Base-by-base conservation (phyloP, 2,329 filamentous ascomycete species). In the Talaromyces sp. region DNA sequence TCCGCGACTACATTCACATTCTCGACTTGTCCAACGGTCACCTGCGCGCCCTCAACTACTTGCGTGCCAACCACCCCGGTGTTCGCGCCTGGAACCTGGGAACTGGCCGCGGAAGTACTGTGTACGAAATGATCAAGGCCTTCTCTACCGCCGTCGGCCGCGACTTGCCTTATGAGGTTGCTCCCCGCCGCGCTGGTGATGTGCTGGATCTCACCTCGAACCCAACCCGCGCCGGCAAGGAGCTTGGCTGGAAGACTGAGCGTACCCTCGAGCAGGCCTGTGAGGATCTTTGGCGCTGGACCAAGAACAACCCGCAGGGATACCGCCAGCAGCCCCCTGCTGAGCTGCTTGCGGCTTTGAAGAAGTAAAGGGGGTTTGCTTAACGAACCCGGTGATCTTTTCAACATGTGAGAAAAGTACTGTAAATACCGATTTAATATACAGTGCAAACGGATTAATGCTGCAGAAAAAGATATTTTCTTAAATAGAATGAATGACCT, bases 1-100 rank as follows among this genome's bases (percentile, higher is more conserved):
- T 97, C 75, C 89, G 95, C 69, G 95, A 99, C 80, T 99, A 99
- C 83, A 97, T 99, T 77, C 93, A 97, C 81, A 91, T 97, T 61
- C 84, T 96, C 64, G 93, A 97, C 72, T 86, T 97, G 26, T 90
- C 93, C 52, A 85, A 85, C 64, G 93, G 93, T 63, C 93, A 97
- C 76, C 81, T 96, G 61, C 85, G 90, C 62, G 95, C 96, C 24
- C 88, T 99, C 68, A 92, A 95, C 80, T 91, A 96, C 80, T 88
- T 97, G 56, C 89, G 89, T 68, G 84, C 89, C 66, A 81, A 93
- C 67, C 85, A 91, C 70, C 93, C 95, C 19, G 95, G 95, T 60
- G 90, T 97, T 67, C 89, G 91, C 74, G 93, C 92, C 60, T 99
- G 93, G 93, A 99, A 99, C 79, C 77, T 99, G 67, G 96, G 96